A percentile compares a stretch with the other conserved stretches of the same genome.
phyloP scores from a whole-genome alignment of 805 yeast genomes.

The Tetrapisispora phaffii region DNA sequence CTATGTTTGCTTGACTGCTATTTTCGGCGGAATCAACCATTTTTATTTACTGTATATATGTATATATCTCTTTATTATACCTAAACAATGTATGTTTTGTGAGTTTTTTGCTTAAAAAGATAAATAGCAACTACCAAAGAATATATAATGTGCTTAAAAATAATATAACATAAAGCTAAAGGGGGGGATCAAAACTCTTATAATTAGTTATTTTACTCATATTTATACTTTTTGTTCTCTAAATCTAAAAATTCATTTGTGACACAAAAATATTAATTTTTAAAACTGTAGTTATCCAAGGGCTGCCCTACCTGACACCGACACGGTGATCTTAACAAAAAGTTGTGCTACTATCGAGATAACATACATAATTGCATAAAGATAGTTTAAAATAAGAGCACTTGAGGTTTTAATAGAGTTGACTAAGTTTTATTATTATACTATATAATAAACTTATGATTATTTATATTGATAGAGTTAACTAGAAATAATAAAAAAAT shows the following conservation, averaged over 20 bases:
- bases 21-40: not conserved
- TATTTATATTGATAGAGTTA: not conserved
- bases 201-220: too few relatives aligned
- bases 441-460: not conserved
- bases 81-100: too few relatives aligned
- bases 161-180: too few relatives aligned
- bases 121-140: too few relatives aligned
- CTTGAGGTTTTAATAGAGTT: not conserved
- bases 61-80: not conserved
- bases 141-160: too few relatives aligned
- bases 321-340: too few relatives aligned
- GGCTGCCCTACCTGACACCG: too few relatives aligned
- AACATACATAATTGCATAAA: too few relatives aligned
- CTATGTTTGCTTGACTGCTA: not conserved
- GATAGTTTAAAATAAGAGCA: too few relatives aligned
- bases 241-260: not conserved
- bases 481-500: not conserved
- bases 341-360: too few relatives aligned
- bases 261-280: not conserved
- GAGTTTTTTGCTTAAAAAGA: too few relatives aligned
- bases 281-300: not conserved
- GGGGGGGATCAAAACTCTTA: too few relatives aligned
- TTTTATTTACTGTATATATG: not conserved
- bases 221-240: not conserved
- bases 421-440: constrained; percentile 3